Base-by-base conservation (phyloP, 129 eudicot species). In the Arctium minus region DNA sequence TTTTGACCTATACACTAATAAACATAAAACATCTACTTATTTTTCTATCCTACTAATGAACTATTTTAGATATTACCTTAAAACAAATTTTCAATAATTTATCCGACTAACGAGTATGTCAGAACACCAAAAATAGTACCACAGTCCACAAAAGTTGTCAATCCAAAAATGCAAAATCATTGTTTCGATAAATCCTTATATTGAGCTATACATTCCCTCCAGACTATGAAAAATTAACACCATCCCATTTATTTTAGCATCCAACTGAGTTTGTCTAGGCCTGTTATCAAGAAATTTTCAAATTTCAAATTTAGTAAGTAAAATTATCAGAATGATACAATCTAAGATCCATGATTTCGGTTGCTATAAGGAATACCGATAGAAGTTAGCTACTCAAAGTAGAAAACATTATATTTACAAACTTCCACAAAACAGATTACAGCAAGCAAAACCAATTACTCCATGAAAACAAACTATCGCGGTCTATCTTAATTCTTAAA, bases 401-500 rank as follows among this genome's bases (percentile, higher is more conserved):
- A 12, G 8, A 22, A 30, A 44, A 46, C 46, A 32, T 17, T 0
- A 44, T 17, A 1, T 31, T 31, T 6, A 42, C 33, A 68, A 79
- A 79, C 75, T 44, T 68, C 31, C 32, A 64, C 46, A 38, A 73
- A 50, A 36, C 65, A 81, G 4, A 73, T 30, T 60, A 48, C 36
- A 72, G 78, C 83, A 18, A 72, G 35, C 36, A 33, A 71, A 39
- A 74, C 32, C 48, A 27, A 8, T 64, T 8, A 40, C 38, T 62
- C 73, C 81, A 78, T 37, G 36, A 73, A 39, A 39, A 35, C 56
- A 15, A 64, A 75, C 74, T 11, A 83, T 72, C 46, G 40, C 60
- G 77, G 73, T 15, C 78, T 37, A 22, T 33, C 39, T 53, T 33
- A 69, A 36, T 13, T 33, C 39, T 53, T 33, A 69, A 36, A 70